phyloP scores from a whole-genome alignment of 2,329 filamentous ascomycete species.

The Exophiala calicioides region DNA sequence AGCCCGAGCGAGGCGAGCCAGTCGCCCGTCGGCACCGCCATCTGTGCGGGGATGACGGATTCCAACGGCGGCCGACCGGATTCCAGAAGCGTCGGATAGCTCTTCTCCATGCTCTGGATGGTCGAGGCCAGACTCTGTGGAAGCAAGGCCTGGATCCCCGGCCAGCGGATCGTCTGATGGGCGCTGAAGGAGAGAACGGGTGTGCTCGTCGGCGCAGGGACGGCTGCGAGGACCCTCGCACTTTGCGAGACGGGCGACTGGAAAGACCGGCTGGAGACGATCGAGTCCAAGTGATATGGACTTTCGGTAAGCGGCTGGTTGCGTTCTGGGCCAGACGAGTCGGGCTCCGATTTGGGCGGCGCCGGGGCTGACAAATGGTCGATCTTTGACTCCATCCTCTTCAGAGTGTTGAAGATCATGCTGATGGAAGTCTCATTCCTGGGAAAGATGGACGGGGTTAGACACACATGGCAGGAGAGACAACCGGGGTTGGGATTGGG shows the following conservation, averaged over 20 bases:
- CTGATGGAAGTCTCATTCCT: slow-evolving; percentile 57
- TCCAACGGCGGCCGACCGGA: slow-evolving; percentile 48
- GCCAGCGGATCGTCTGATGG: slow-evolving; percentile 53
- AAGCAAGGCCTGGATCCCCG: slow-evolving; percentile 47
- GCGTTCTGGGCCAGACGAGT: slow-evolving; percentile 11
- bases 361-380: slow-evolving; percentile 48
- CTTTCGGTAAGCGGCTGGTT: slow-evolving; percentile 29
- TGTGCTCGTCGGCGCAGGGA: not conserved
- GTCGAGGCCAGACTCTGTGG: slow-evolving; percentile 43
- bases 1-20: slow-evolving; percentile 53
- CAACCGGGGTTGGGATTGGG: too few relatives aligned
- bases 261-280: slow-evolving; percentile 36
- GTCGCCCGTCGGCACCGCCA: slow-evolving; percentile 6
- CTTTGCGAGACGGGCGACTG: slow-evolving; percentile 37
- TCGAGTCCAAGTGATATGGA: slow-evolving; percentile 34
- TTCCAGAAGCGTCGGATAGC: slow-evolving; percentile 54
- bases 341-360: slow-evolving; percentile 32
- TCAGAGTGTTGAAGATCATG: slow-evolving; percentile 57
- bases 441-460: slow-evolving; percentile 2
- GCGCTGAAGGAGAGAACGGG: slow-evolving; percentile 49
- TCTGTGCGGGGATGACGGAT: slow-evolving; percentile 24
- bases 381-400: slow-evolving; percentile 55
- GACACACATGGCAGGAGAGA: not conserved
- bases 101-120: slow-evolving; percentile 44
- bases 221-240: slow-evolving; percentile 38